These are phyloP conservation scores for Polyporus arcularius DNA, from an alignment of 768 basidiomycete genomes.

Conservation along the genomic window DNA sequence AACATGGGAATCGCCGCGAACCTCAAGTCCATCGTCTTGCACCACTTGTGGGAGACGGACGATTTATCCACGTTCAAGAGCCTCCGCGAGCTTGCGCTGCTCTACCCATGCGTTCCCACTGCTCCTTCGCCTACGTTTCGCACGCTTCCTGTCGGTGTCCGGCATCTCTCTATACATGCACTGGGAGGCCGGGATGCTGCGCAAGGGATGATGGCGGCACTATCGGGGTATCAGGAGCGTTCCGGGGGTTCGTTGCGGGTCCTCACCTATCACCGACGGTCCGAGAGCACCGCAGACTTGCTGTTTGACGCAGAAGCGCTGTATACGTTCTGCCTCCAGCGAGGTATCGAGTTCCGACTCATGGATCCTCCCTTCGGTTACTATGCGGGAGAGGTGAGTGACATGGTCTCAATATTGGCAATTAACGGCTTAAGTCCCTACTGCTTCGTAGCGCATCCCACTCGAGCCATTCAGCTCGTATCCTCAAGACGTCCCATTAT, in stretches of 20 bases:
- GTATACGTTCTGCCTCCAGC: conserved; percentile 4
- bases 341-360: not conserved
- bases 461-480: not conserved
- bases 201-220: not conserved
- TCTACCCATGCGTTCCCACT: not conserved
- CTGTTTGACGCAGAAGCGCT: conserved; percentile 4
- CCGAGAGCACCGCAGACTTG: not conserved
- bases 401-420: not conserved
- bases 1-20: not conserved
- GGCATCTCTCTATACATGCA: conserved; percentile 5
- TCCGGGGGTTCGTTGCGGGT: not conserved
- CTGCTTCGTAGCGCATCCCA: not conserved
- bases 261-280: conserved; percentile 9
- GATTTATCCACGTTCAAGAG: not conserved
- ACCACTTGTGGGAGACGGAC: not conserved
- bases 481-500: not conserved
- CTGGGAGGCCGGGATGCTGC: not conserved
- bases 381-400: conserved; percentile 16
- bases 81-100: conserved; percentile 2
- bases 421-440: not conserved
- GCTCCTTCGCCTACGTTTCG: not conserved
- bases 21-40: conserved; percentile 7
- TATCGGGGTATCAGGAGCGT: not conserved
- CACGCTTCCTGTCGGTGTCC: conserved; percentile 3
- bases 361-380: conserved; percentile 14